Base-by-base conservation (phyloP, 495 filamentous ascomycete species). In the Penicillium turbatum region DNA sequence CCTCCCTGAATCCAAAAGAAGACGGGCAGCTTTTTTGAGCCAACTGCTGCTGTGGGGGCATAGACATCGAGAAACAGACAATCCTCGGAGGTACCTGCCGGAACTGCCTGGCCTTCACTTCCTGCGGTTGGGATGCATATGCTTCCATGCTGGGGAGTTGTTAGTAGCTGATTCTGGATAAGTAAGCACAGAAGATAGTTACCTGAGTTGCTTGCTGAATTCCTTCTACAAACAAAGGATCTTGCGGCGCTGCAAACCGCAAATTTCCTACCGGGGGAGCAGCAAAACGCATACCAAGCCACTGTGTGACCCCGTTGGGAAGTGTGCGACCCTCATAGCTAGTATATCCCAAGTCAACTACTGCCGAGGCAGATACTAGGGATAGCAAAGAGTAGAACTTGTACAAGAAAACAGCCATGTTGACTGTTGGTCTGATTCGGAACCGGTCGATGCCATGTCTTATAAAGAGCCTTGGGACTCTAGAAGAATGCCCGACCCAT, bases 1-100 rank as follows among this genome's bases (percentile, higher is more conserved):
- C 88, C 87, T n/a, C 87, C 87, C 59, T 87, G 85, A 45, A 92
- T 86, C 56, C 81, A 90, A 42, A 90, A 77, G 71, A 78, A 90
- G 2, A 90, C 86, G 0, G 86, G 87, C 1, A 87, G 67, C 17
- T 74, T 80, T 57, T 36, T 69, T 16, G 53, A 54, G 16, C 59
- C 42, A 0, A 72, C 77, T 4, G 53, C 44, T 2, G 79, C 74
- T 0, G 78, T 65, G 2, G 88, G 87, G 5, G 86, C 79, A 69
- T 81, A 90, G n/a, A 92, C 78, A 56, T 90, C 84, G 10, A 83
- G 72, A 54, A 85, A 89, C 1, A 92, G 79, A 63, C 88, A 91
- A 56, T 92, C 87, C 62, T 92, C 88, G 12, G 77, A 76, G 34
- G 77, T 68, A 1, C 54, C 69, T 5, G 6, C 27, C 15, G 57